These are phyloP conservation scores for Saccharomycopsis hybrid DNA, from an alignment of 1,139 yeast species.

Conservation along the genomic window DNA sequence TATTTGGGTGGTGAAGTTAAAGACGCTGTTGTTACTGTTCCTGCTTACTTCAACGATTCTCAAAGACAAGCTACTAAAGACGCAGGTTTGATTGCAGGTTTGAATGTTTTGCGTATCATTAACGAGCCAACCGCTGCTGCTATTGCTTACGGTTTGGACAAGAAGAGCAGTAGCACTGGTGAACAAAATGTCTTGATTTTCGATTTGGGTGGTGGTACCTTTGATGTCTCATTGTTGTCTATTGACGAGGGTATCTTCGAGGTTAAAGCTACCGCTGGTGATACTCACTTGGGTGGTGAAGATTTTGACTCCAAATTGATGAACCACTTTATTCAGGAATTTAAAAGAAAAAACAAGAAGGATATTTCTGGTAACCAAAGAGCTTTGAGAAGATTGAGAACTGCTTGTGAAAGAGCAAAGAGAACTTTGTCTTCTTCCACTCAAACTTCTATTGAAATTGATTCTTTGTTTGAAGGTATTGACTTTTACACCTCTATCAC, in stretches of 20 bases:
- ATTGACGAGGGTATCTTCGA: slow-evolving; percentile 93
- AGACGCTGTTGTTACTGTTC: slow-evolving; percentile 94
- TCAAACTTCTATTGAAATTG: slow-evolving; percentile 82
- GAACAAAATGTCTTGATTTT: slow-evolving; percentile 87
- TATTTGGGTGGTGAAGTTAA: slow-evolving; percentile 83
- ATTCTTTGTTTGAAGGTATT: slow-evolving; percentile 73
- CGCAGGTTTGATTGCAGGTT: slow-evolving; percentile 95
- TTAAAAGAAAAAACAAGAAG: slow-evolving; percentile 81
- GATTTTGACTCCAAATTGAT: slow-evolving; percentile 89
- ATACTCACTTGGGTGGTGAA: slow-evolving; percentile 90
- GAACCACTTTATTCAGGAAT: slow-evolving; percentile 74
- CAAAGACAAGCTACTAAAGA: slow-evolving; percentile 98
- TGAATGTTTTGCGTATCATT: slow-evolving; percentile 88
- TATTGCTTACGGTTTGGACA: slow-evolving; percentile 93
- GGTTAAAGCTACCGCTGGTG: slow-evolving; percentile 93
- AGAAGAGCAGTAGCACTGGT: slow-evolving; percentile 58
- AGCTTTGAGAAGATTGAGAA: slow-evolving; percentile 73
- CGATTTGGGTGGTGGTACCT: slow-evolving; percentile 96
- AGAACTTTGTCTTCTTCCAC: slow-evolving; percentile 79
- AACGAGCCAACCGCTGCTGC: slow-evolving; percentile 99
- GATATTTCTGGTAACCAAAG: slow-evolving; percentile 70
- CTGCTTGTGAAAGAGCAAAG: slow-evolving; percentile 96
- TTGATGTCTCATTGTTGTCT: slow-evolving; percentile 82
- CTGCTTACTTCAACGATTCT: slow-evolving; percentile 96
- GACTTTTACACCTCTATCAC: slow-evolving; percentile 78